Evolutionary conservation across 129 eudicot genomes (phyloP).

Genomic region (Tagetes erecta): DNA sequence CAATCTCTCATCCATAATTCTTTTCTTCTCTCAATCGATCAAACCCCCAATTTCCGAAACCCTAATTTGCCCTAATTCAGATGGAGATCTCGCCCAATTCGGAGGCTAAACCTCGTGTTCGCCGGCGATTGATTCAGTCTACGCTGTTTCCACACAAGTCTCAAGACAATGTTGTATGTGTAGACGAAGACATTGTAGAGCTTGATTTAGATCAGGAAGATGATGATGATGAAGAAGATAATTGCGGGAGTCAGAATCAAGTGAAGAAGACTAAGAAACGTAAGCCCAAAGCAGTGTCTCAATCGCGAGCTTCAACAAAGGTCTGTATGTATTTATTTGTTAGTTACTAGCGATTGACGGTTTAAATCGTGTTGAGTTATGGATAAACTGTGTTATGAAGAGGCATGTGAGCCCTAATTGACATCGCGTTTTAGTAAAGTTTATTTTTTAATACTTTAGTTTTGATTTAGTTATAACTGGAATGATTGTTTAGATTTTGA

Average conservation of each 20-base stretch:
- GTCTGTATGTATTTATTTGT: constrained; percentile 28
- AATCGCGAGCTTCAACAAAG: constrained; percentile 49
- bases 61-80: constrained; percentile 45
- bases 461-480: too few species aligned
- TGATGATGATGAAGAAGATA: constrained; percentile 49
- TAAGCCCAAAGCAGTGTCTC: constrained; percentile 40
- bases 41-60: constrained; percentile 25
- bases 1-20: too few species aligned
- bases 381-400: too few species aligned
- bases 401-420: too few species aligned
- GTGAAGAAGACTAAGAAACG: constrained; percentile 34
- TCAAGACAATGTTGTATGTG: constrained; percentile 33
- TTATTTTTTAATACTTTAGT: too few species aligned
- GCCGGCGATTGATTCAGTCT: constrained; percentile 77
- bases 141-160: constrained; percentile 63
- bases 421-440: too few species aligned
- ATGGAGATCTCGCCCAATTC: constrained; percentile 47
- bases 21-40: background rate
- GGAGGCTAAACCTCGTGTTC: constrained; percentile 35
- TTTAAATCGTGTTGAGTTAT: background rate
- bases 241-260: constrained; percentile 32
- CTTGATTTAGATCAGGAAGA: constrained; percentile 41
- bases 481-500: too few species aligned
- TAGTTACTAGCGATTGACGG: background rate
- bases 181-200: constrained; percentile 31